Conservation (phyloP, 1,284 basidiomycete species). For the Pseudozyma hubeiensis region DNA sequence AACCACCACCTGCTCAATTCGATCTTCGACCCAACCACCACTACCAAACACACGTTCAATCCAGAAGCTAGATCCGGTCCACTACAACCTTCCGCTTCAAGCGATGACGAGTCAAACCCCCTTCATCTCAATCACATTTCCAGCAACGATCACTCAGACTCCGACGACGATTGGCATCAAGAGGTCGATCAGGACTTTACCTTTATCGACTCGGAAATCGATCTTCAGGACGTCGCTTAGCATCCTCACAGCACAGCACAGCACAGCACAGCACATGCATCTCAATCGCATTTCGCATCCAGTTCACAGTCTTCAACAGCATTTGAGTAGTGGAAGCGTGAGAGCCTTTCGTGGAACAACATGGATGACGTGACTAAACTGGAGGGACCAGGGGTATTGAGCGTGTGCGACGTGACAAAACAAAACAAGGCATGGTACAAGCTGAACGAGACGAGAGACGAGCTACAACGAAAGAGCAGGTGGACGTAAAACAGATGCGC, state of each 20-base stretch:
- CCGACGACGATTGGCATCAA: slow-evolving; percentile 42
- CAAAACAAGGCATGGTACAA: slow-evolving; percentile 16
- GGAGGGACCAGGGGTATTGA: slow-evolving; percentile 13
- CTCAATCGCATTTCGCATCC: slow-evolving; percentile 8
- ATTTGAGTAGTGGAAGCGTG: not conserved
- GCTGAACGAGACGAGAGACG: slow-evolving; percentile 1
- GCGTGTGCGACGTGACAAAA: slow-evolving; percentile 1
- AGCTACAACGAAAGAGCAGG: slow-evolving; percentile 2
- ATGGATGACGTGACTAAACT: slow-evolving; percentile 23
- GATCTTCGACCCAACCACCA: slow-evolving; percentile 25
- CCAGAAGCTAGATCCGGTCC: slow-evolving; percentile 30
- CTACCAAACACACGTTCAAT: slow-evolving; percentile 4
- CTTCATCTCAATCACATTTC: not conserved
- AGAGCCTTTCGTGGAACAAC: not conserved
- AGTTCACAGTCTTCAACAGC: not conserved
- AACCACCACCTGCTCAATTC: slow-evolving; percentile 10
- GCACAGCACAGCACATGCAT: not conserved
- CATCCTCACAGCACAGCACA: not conserved
- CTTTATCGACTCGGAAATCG: slow-evolving; percentile 43
- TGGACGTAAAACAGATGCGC: slow-evolving; percentile 4
- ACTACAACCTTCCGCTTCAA: slow-evolving; percentile 4
- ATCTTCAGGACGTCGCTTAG: slow-evolving; percentile 34
- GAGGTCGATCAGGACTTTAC: slow-evolving; percentile 43
- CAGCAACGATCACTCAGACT: not conserved
- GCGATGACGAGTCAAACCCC: not conserved